Evolutionary conservation across 2,329 filamentous ascomycete genomes (phyloP), one percentile per base, ranked within the genome.

Genomic region (Fusarium sp.): DNA sequence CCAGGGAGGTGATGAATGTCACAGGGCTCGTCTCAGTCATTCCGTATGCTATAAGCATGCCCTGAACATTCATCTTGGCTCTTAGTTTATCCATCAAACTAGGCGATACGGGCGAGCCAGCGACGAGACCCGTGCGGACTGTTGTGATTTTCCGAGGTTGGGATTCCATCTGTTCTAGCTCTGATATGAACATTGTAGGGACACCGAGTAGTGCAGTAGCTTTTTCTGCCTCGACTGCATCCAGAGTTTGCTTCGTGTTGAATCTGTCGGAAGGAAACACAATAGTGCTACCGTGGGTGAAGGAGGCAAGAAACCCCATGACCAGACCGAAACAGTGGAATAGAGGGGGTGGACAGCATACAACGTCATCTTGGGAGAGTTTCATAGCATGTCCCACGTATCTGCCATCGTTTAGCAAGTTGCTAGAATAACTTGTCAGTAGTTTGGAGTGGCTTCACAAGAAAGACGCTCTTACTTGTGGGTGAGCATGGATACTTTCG

Each of bases 21-120:
- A 58, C 55, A 7, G 55, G 55, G 20, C 55, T 58, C 8, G 55
- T 58, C n/a, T 58, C 55, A 4, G 41, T 58, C 55, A 58, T 58
- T 8, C 41, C 55, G 15, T 58, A 36, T 5, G 55, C 55, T 1
- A 58, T 58, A 22, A 58, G 31, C 55, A 58, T 58, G 1, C 55
- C 55, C n/a, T 36, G 41, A 2, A 58, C 20, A 36, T 58, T 47
- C 31, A 58, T 36, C 55, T 26, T 36, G n/a, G 12, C 18, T 17
- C 18, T 36, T n/a, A 58, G 6, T 20, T 58, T 18, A 11, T 58
- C 18, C 55, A 58, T 58, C 39, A 58, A 6, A 9, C 39, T 36
- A 5, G 55, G 55, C 1, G n/a, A 58, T 18, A 58, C 41, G 4
- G 55, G 55, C 3, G 55, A 58, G n/a, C 55, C 55, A 36, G 55